Evolutionary conservation across 441 rosid genomes (phyloP).

Genomic region (Gossypium schwendimanii): DNA sequence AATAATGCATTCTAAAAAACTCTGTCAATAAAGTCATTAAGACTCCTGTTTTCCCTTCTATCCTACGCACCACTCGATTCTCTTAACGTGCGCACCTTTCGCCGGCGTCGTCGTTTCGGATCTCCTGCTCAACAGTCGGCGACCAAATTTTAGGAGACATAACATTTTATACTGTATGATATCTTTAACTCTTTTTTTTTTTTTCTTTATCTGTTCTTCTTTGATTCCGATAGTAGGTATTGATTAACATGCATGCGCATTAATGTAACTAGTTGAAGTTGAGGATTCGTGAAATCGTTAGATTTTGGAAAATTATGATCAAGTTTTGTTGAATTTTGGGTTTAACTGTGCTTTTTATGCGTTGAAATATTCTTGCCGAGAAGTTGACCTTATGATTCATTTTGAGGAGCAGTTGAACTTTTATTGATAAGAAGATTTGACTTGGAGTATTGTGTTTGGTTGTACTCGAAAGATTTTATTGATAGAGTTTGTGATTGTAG

Average conservation of each 20-base stretch:
- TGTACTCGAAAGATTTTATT: not conserved
- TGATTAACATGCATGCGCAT: conserved; percentile 8
- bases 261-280: not conserved
- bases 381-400: not conserved
- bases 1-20: not conserved
- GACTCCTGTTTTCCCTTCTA: not conserved
- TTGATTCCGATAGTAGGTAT: not conserved
- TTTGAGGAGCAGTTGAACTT: not conserved
- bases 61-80: conserved; percentile 19
- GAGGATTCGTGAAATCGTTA: not conserved
- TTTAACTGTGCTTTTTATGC: not conserved
- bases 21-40: not conserved
- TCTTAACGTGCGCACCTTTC: conserved; percentile 32
- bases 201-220: not conserved
- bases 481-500: not conserved
- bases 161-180: conserved; percentile 8
- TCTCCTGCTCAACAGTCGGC: conserved; percentile 12
- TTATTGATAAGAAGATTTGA: not conserved
- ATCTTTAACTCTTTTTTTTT: too few relatives aligned
- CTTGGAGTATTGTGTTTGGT: not conserved
- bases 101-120: conserved; percentile 23
- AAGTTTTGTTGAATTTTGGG: not conserved
- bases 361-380: not conserved
- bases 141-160: conserved; percentile 21
- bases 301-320: not conserved